Evolutionary conservation across 192 early-diverging fungal species (phyloP), one percentile per base, ranked within the genome.

Genomic region (Lunasporangiospora selenospora): DNA sequence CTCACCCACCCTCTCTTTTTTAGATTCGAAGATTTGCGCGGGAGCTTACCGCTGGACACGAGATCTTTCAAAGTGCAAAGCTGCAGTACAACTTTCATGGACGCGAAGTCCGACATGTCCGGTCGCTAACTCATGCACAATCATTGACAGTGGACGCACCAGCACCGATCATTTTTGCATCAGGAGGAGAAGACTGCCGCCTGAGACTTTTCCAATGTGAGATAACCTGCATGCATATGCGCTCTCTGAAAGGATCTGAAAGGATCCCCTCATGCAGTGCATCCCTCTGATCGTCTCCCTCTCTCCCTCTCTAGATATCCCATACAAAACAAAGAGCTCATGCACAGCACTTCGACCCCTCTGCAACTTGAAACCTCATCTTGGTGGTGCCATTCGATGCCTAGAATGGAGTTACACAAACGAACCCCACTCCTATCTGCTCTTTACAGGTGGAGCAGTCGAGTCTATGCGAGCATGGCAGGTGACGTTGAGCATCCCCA

Each of bases 61-160:
- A 79, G 47, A 51, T 64, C 3, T 87, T 88, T 71, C 31, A 77
- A 21, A 82, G 86, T n/a, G 83, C 78, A 23, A 86, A 84, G 26
- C 44, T 89, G 47, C 78, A 86, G 61, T 77, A 81, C 32, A 80
- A 81, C 48, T 85, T 78, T 50, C 84, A 91, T 61, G 88, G 87
- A 16, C 67, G 81, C 15, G 90, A 92, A 43, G 83, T 84, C 15
- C 76, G 89, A 12, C 81, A 81, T 0, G 54, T 88, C 24, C 50
- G 73, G 42, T 87, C 80, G 56, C 40, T 87, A 23, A 41, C 18
- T 33, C 48, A 58, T 10, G 62, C 62, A 33, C 48, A 9, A 26
- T 58, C 79, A n/a, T 18, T 60, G 48, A 24, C 39, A 46, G 51
- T 48, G 24, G 54, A 37, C 9, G 33, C 36, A 7, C 53, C 43